Percentiles rank a stretch among this genome's conserved stretches.
Evolutionary conservation across 225 moss, liverwort and hornwort species (phyloP).

Genomic region (Rhytidiadelphus loreus): DNA sequence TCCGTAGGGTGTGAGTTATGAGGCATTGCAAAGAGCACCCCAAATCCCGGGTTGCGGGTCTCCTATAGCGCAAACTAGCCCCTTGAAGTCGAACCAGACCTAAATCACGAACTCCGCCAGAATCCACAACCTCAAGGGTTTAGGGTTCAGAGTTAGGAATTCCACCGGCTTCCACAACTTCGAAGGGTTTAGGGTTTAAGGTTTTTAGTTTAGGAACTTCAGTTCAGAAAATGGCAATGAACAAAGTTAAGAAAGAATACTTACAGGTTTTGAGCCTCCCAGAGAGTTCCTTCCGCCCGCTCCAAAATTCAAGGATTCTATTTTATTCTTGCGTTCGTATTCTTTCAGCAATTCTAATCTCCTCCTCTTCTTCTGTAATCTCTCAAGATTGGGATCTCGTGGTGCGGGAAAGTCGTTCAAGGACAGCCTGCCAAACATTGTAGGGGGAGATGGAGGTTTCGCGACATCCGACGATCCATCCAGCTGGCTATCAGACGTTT

Average conservation of each 20-base stretch:
- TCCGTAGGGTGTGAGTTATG: neutral
- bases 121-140: neutral
- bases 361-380: constrained; percentile 34
- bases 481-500: neutral
- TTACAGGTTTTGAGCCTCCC: constrained; percentile 11
- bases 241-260: neutral
- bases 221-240: neutral
- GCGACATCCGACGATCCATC: neutral
- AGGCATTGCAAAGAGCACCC: neutral
- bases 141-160: neutral
- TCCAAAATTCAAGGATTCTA: constrained; percentile 10
- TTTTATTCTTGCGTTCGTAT: constrained; percentile 10
- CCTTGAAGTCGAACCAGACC: neutral
- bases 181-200: neutral
- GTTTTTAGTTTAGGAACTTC: neutral
- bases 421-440: constrained; percentile 17
- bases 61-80: neutral
- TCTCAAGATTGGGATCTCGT: constrained; percentile 19
- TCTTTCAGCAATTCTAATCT: constrained; percentile 17
- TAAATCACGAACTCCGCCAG: neutral
- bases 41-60: neutral
- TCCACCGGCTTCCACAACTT: neutral
- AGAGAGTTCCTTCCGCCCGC: neutral
- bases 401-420: constrained; percentile 10
- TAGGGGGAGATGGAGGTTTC: neutral